Conservation (phyloP, 495 filamentous ascomycete genomes). For the Aspergillus campestris region DNA sequence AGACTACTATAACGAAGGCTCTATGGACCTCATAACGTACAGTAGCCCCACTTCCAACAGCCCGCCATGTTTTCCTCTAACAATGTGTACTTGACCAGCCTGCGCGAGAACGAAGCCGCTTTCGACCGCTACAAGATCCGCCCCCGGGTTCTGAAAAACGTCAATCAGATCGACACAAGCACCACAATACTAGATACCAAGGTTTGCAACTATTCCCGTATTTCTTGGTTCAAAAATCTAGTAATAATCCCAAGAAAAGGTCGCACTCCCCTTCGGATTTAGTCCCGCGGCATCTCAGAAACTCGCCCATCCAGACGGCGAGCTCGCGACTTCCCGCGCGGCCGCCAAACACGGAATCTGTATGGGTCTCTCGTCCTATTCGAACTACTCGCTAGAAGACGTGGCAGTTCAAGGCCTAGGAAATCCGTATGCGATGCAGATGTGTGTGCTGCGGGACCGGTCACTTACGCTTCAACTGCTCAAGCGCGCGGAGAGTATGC, state of each 20-base stretch:
- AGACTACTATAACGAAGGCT: conserved; percentile 46
- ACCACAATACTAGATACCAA: conserved; percentile 37
- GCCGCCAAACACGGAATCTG: conserved; percentile 63
- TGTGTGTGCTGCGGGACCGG: conserved; percentile 93
- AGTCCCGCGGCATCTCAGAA: conserved; percentile 82
- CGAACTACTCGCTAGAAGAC: conserved; percentile 44
- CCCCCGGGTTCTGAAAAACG: conserved; percentile 47
- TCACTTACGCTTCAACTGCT: conserved; percentile 78
- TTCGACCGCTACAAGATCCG: conserved; percentile 46
- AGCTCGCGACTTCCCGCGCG: conserved; percentile 69
- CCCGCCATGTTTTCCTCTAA: background rate
- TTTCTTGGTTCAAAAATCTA: background rate
- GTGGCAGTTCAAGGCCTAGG: conserved; percentile 33
- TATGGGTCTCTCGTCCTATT: conserved; percentile 49
- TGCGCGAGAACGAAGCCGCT: conserved; percentile 44
- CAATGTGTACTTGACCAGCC: conserved; percentile 10
- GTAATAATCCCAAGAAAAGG: conserved; percentile 29
- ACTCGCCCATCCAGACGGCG: conserved; percentile 76
- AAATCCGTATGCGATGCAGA: conserved; percentile 52
- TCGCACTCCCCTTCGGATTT: conserved; percentile 75
- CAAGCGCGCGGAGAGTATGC: conserved; percentile 63
- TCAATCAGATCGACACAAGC: conserved; percentile 40
- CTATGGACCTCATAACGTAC: conserved; percentile 32
- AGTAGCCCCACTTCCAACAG: background rate
- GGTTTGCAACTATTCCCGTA: conserved; percentile 1